Base-by-base conservation (phyloP, 805 yeast genomes). In the Saturnispora gosingensis region DNA sequence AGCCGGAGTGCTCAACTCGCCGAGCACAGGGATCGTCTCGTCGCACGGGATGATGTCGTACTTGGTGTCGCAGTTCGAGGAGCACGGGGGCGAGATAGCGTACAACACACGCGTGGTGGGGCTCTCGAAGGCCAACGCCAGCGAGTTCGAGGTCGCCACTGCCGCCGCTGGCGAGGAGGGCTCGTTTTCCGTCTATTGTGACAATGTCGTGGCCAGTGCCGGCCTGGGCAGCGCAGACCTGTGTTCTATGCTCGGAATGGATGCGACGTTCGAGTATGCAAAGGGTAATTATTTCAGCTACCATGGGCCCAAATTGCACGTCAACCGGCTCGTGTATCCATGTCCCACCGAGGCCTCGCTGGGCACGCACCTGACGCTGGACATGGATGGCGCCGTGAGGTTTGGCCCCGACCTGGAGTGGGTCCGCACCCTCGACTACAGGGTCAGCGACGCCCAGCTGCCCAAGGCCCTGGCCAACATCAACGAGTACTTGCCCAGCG, bases 391-490 rank as follows among this genome's bases (percentile, higher is more conserved):
- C 0, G 83, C 82, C 57, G 67, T 89, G 27, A 76, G 78, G 56
- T 89, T 89, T 63, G 97, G 97, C 0, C 97, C 97, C 0, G 96
- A 90, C 63, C 66, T 88, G 40, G 93, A 88, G 64, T 88, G 95
- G 87, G 79, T 85, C 2, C 76, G 74, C 5, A 45, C 68, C 57
- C 54, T 55, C 5, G 80, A 81, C 60, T 77, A 78, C 54, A 61
- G 68, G 5, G 83, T 82, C 6, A 74, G 71, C 55, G 65, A 64
- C 2, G 49, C 59, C 1, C 83, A 83, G 53, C 61, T 38, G 22
- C 13, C 20, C 22, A 20, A 38, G 13, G 42, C 42, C 5, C 8
- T 38, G 7, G 15, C 9, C 83, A 8, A 70, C 71, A 10, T 69
- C 68, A 0, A 93, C 93, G 70, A 72, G 48, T 87, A 88, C 63